Evolutionary conservation across 2,329 filamentous ascomycete species (phyloP).

Genomic region (Aspergillus flavus): DNA sequence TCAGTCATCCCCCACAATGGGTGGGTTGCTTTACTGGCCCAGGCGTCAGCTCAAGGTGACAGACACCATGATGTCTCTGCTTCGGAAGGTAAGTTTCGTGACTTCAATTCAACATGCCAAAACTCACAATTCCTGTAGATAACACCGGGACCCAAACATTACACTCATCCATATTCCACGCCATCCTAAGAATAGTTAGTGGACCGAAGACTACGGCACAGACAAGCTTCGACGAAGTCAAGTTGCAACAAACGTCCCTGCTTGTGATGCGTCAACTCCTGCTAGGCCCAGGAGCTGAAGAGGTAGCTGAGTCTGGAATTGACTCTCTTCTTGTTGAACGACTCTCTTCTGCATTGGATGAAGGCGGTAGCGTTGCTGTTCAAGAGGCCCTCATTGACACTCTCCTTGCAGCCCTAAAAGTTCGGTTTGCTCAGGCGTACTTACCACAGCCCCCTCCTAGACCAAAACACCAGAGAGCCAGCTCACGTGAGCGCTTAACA

Average conservation of each 20-base stretch:
- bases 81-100: constrained; percentile 51
- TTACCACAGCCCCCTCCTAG: constrained; percentile 32
- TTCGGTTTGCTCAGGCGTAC: constrained; percentile 50
- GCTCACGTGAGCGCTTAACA: constrained; percentile 43
- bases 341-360: constrained; percentile 62
- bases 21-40: constrained; percentile 71
- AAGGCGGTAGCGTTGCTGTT: constrained; percentile 65
- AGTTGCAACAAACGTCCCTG: constrained; percentile 71
- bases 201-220: constrained; percentile 27
- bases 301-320: constrained; percentile 55
- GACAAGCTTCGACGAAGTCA: constrained; percentile 57
- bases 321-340: constrained; percentile 72
- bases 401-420: constrained; percentile 72
- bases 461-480: constrained; percentile 39
- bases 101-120: not conserved
- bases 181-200: constrained; percentile 32
- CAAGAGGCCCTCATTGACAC: constrained; percentile 79
- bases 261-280: constrained; percentile 60
- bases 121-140: constrained; percentile 23
- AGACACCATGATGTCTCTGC: constrained; percentile 47
- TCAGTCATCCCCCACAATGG: constrained; percentile 68
- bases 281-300: constrained; percentile 42
- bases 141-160: constrained; percentile 32
- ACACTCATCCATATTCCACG: constrained; percentile 37
- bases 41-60: constrained; percentile 54